Conservation (phyloP, 768 basidiomycete genomes). For the Exidia glandulosa region DNA sequence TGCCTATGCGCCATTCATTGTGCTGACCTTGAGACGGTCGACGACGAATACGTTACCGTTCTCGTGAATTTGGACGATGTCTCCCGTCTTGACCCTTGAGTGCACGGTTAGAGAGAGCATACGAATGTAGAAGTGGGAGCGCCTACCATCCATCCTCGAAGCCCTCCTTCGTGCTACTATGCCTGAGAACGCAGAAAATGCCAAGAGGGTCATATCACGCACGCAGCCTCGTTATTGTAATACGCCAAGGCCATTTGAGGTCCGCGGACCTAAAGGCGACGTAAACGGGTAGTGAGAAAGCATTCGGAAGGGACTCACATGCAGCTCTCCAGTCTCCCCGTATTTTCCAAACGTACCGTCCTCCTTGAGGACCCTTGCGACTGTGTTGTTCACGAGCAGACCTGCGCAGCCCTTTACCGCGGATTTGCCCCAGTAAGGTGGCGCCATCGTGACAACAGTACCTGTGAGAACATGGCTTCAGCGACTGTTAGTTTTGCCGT, state of each 20-base stretch:
- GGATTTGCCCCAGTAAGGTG: constrained; percentile 22
- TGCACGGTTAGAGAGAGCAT: not conserved
- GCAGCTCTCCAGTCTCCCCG: constrained; percentile 51
- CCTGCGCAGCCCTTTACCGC: constrained; percentile 49
- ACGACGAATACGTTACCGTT: constrained; percentile 49
- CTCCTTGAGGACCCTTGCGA: constrained; percentile 41
- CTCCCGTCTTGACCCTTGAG: constrained; percentile 50
- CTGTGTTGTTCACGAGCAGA: constrained; percentile 44
- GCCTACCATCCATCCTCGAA: constrained; percentile 49
- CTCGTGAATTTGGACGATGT: constrained; percentile 44
- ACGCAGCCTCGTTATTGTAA: constrained; percentile 51
- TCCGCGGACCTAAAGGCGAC: constrained; percentile 14
- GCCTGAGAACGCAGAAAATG: not conserved
- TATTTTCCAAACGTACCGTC: constrained; percentile 47
- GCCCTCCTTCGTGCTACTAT: constrained; percentile 49
- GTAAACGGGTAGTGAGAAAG: not conserved
- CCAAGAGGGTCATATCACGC: constrained; percentile 14
- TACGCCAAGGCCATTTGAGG: constrained; percentile 52
- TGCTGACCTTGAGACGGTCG: constrained; percentile 47
- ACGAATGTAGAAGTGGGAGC: not conserved
- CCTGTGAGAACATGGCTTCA: not conserved
- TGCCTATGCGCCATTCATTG: not conserved
- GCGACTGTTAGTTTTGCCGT: not conserved
- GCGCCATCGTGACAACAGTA: constrained; percentile 30
- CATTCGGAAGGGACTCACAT: constrained; percentile 21